A percentile compares a stretch with the other conserved stretches of the same genome.
Evolutionary conservation across 768 basidiomycete genomes (phyloP).

Genomic region (Russula foetens): DNA sequence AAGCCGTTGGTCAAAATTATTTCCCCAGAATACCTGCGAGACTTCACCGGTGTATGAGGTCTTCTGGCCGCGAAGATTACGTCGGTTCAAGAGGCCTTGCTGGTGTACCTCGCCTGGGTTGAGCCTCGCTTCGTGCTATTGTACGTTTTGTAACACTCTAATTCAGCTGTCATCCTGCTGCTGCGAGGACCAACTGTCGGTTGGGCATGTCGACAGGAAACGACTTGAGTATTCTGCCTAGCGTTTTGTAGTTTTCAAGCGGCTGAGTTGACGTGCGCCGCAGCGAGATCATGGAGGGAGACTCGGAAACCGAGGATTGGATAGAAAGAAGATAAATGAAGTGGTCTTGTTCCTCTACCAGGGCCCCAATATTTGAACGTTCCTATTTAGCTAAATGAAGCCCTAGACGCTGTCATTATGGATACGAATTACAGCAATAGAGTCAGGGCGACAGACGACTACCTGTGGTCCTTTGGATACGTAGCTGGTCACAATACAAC

Average conservation of each 20-base stretch:
- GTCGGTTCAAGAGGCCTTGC: not conserved
- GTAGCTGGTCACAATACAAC: not conserved
- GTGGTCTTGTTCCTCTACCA: too few species aligned
- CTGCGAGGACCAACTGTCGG: not conserved
- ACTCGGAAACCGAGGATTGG: too few species aligned
- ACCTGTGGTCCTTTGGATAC: not conserved
- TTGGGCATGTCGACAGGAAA: not conserved
- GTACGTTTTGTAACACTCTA: not conserved
- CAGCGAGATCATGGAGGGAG: too few species aligned
- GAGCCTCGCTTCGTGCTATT: not conserved
- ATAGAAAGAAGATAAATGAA: too few species aligned
- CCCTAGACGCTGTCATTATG: not conserved
- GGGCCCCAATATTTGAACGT: not conserved
- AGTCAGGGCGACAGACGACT: not conserved
- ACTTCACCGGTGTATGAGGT: slow-evolving; percentile 23
- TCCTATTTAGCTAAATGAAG: not conserved
- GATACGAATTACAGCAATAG: not conserved
- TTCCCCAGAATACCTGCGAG: slow-evolving; percentile 26
- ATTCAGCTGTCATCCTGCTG: not conserved
- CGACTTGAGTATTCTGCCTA: not conserved
- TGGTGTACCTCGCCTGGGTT: not conserved
- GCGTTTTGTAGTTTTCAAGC: not conserved
- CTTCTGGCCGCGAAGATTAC: not conserved
- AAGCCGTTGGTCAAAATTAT: not conserved
- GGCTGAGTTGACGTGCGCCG: too few species aligned